Evolutionary conservation across 1,139 yeast species (phyloP), one percentile per base, ranked within the genome.

Genomic region (Suhomyces bokatorum): DNA sequence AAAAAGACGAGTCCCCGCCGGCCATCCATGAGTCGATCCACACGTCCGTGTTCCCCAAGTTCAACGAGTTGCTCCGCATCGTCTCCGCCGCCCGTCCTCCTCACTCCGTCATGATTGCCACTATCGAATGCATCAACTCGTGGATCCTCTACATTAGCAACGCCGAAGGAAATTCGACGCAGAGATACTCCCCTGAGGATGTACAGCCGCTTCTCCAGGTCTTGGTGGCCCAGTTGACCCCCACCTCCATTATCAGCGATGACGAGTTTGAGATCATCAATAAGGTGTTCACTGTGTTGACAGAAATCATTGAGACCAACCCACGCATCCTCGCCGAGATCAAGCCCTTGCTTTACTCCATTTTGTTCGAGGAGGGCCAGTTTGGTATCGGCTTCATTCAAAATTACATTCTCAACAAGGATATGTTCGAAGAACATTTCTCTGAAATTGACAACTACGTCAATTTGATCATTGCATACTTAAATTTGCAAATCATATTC

Each of bases 401-500:
- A 6, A 49, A 53, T 3, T 52, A 69, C 5, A 44, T 66, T 2
- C 44, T 62, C 6, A 48, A 63, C 35, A 47, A 48, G 3, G 63
- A 60, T 3, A 47, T 52, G 12, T 44, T 53, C 32, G 66, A 67
- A 22, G 72, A 70, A 30, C 74, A 74, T 54, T 62, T 59, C 35
- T 75, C 75, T 14, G 75, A 75, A 42, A 58, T 78, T 35, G 73
- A 72, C 40, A 72, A 73, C 32, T 76, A 81, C 49, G 68, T 83
- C 3, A 71, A 75, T 43, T 64, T 86, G 41, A 59, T 82, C 7
- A 75, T 81, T 4, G 70, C 78, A 6, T 79, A 75, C 49, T 57
- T 84, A 33, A 83, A 78, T 46, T 62, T 71, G 32, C 81, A 81
- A 50, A 67, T 80, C n/a, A 51, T 81, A 4, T 67, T 67, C 44